Evolutionary conservation across 345 rosid species (phyloP), one percentile per base, ranked within the genome.

Genomic region (Populus davidiana): DNA sequence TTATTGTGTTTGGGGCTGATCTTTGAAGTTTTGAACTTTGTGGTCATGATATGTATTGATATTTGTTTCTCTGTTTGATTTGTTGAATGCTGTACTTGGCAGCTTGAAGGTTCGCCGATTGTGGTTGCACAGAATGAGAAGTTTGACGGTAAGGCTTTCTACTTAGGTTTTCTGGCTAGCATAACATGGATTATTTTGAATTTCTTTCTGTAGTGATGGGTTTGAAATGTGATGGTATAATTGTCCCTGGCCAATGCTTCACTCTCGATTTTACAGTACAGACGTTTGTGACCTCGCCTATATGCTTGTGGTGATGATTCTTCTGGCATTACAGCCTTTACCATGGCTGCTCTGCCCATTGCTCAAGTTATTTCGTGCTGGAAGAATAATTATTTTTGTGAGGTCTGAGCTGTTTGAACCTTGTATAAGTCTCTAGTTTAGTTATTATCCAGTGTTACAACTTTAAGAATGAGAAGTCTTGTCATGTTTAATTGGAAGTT

Each of bases 61-160:
- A 54, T 47, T 73, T 27, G n/a, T 31, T 50, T 35, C 23, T 54
- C 54, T 5, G 13, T 18, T 17, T 33, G 67, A 8, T 65, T 70
- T 80, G 76, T 83, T 82, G 76, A 69, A 64, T 86, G 75, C 5
- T 59, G 63, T 3, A 8, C 11, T 36, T 85, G 82, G 71, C 92
- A 83, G 99, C 96, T 92, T 77, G 98, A 95, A 80, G 99, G 99
- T 66, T 93, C 97, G 14, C 98, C 99, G 0, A 84, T 91, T 56
- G 92, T 95, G 50, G 94, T 83, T 78, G 94, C 93, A 3, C 97
- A 95, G 81, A 95, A 95, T 86, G 98, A 95, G 65, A 95, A 95
- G 79, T 93, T 95, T 82, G 90, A 92, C 80, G 98, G 99, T 93
- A 82, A 87, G 90, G 54, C 39, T 23, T 56, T 71, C n/a, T n/a